Conservation (phyloP, 2,329 filamentous ascomycete species). For the Hymenotorrendiella dingleyae region DNA sequence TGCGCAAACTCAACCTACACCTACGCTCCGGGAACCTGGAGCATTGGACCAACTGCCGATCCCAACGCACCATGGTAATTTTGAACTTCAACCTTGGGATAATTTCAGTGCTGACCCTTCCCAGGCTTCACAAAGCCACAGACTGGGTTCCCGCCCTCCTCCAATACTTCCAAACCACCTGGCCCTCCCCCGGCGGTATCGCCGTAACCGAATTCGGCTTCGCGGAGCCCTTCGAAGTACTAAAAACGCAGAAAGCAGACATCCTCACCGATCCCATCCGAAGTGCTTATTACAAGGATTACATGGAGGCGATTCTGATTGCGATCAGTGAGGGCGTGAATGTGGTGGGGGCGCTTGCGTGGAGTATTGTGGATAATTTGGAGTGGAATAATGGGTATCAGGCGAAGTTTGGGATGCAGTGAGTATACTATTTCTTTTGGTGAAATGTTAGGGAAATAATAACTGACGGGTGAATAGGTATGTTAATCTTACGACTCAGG, state of each 20-base stretch:
- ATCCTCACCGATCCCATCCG: slow-evolving; percentile 77
- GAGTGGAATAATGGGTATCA: slow-evolving; percentile 36
- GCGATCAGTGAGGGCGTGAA: slow-evolving; percentile 62
- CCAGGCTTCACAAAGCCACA: slow-evolving; percentile 22
- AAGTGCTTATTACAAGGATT: slow-evolving; percentile 69
- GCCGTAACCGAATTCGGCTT: slow-evolving; percentile 27
- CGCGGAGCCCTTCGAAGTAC: slow-evolving; percentile 26
- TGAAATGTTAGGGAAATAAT: no score
- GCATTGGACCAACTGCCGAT: slow-evolving; percentile 22
- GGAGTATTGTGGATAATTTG: slow-evolving; percentile 67
- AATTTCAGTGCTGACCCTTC: no score
- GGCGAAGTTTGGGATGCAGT: slow-evolving; percentile 25
- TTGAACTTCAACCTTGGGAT: no score
- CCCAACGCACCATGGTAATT: slow-evolving; percentile 19
- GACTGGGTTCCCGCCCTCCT: slow-evolving; percentile 25
- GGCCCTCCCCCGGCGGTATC: no score
- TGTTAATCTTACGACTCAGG: slow-evolving; percentile 25
- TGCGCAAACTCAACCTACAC: slow-evolving; percentile 20
- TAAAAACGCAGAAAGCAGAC: slow-evolving; percentile 12
- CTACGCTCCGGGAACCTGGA: slow-evolving; percentile 15
- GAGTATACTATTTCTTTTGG: no score
- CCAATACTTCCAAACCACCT: slow-evolving; percentile 24
- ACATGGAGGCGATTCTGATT: slow-evolving; percentile 60
- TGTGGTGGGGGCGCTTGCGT: slow-evolving; percentile 77
- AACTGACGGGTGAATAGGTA: neutral